A percentile compares a stretch with the other conserved stretches of the same genome.
phyloP scores from a whole-genome alignment of 2,329 filamentous ascomycete genomes.

The Balansia obtecta region DNA sequence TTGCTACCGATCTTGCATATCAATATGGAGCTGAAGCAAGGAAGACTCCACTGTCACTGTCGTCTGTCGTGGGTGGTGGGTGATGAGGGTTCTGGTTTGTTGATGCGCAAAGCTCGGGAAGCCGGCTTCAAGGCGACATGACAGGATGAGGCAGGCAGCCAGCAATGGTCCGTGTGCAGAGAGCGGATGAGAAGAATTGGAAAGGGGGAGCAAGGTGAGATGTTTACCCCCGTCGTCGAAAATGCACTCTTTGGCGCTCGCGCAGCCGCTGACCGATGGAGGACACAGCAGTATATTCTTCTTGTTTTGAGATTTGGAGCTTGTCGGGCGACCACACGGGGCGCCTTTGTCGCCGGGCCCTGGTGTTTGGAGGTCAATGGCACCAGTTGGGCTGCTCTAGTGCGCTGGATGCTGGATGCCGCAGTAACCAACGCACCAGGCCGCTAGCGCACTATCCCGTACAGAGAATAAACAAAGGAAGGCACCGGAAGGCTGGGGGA shows the following conservation, averaged over 20 bases:
- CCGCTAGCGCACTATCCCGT: not conserved
- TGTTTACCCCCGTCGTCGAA: not conserved
- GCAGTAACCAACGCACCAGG: conserved; percentile 12
- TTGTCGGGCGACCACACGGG: too few species aligned
- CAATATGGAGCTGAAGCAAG: not conserved
- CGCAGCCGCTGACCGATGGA: not conserved
- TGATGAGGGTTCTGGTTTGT: not conserved
- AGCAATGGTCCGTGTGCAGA: not conserved
- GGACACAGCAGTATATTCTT: not conserved
- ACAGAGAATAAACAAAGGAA: not conserved
- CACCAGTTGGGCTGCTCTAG: not conserved
- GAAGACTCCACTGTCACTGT: not conserved
- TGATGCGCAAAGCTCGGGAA: conserved; percentile 1
- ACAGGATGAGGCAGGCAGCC: not conserved
- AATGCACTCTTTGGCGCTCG: not conserved
- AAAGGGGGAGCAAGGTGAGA: not conserved
- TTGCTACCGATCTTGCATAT: not conserved
- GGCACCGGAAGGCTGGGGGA: too few species aligned
- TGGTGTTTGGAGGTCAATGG: not conserved
- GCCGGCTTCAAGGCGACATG: not conserved
- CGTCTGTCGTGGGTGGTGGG: not conserved
- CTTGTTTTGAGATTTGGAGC: too few species aligned
- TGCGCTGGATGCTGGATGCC: conserved; percentile 8
- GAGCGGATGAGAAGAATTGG: not conserved
- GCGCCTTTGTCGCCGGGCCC: too few species aligned